phyloP scores from a whole-genome alignment of 805 yeast genomes.

The Tetrapisispora phaffii region DNA sequence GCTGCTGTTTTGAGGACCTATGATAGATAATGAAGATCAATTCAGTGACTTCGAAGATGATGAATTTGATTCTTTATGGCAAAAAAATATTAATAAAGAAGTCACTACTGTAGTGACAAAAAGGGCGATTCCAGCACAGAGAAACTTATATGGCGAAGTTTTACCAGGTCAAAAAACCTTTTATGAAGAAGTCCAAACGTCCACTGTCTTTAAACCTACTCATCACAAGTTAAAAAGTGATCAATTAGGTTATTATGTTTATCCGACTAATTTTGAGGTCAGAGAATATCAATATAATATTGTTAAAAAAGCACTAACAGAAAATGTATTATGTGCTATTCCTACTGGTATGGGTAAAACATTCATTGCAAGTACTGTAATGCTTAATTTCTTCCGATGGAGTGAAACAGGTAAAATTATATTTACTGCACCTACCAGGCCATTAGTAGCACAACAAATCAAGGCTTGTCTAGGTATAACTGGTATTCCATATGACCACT shows the following conservation, averaged over 20 bases:
- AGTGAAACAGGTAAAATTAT: constrained; percentile 67
- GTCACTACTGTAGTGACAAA: constrained; percentile 26
- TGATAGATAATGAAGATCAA: neutral
- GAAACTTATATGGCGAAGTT: constrained; percentile 28
- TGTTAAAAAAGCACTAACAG: constrained; percentile 57
- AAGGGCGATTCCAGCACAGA: constrained; percentile 28
- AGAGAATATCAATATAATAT: constrained; percentile 87
- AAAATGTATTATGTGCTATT: constrained; percentile 75
- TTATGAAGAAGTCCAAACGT: constrained; percentile 33
- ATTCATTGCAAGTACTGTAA: constrained; percentile 87
- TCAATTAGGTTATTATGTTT: constrained; percentile 43
- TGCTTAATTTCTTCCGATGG: constrained; percentile 87
- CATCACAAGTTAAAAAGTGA: constrained; percentile 41
- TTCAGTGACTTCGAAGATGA: constrained; percentile 25
- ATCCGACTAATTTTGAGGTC: constrained; percentile 76
- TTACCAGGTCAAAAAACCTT: constrained; percentile 22
- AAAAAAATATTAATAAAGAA: constrained; percentile 26
- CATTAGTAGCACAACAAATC: constrained; percentile 92
- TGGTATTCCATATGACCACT: constrained; percentile 66
- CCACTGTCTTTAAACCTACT: constrained; percentile 34
- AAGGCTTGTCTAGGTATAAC: constrained; percentile 83
- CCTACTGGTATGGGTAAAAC: constrained; percentile 99
- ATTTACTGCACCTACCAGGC: constrained; percentile 95
- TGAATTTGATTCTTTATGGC: constrained; percentile 26
- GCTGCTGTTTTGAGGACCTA: neutral